Percentiles rank a stretch among this genome's conserved stretches.
These are phyloP conservation scores for Taphrina deformans DNA, from an alignment of 1,139 yeast species.

Conservation along the genomic window DNA sequence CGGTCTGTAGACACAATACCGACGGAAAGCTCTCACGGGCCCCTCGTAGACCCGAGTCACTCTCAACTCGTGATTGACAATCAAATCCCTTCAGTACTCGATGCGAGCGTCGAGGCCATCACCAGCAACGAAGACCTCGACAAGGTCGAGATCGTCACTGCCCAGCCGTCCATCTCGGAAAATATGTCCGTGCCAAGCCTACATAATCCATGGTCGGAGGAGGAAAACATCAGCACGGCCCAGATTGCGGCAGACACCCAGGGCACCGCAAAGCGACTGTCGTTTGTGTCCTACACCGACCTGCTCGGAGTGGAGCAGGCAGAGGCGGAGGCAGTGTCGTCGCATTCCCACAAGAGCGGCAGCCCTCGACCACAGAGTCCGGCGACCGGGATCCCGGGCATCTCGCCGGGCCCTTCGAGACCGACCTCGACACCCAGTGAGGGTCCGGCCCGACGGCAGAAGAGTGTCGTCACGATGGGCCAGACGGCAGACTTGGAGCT, in stretches of 20 bases:
- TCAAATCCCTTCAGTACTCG: constrained; percentile 34
- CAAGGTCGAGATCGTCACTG: constrained; percentile 32
- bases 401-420: not conserved
- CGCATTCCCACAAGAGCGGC: constrained; percentile 8
- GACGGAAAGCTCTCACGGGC: not conserved
- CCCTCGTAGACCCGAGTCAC: constrained; percentile 19
- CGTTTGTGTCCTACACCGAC: constrained; percentile 34
- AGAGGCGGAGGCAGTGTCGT: constrained; percentile 19
- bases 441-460: not conserved
- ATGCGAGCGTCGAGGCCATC: constrained; percentile 35
- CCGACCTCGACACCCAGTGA: constrained; percentile 10
- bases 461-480: constrained; percentile 20
- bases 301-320: constrained; percentile 32
- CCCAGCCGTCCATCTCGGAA: constrained; percentile 10
- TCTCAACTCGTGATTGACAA: constrained; percentile 30
- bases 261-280: constrained; percentile 29
- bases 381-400: not conserved
- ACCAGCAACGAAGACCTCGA: constrained; percentile 31
- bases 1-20: constrained; percentile 20
- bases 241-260: constrained; percentile 6
- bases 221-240: constrained; percentile 23
- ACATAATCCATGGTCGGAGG: constrained; percentile 30
- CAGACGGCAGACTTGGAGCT: constrained; percentile 6
- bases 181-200: constrained; percentile 9
- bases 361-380: constrained; percentile 15